These are phyloP conservation scores for Pulveroboletus frians DNA, from an alignment of 768 basidiomycete genomes.

Conservation along the genomic window DNA sequence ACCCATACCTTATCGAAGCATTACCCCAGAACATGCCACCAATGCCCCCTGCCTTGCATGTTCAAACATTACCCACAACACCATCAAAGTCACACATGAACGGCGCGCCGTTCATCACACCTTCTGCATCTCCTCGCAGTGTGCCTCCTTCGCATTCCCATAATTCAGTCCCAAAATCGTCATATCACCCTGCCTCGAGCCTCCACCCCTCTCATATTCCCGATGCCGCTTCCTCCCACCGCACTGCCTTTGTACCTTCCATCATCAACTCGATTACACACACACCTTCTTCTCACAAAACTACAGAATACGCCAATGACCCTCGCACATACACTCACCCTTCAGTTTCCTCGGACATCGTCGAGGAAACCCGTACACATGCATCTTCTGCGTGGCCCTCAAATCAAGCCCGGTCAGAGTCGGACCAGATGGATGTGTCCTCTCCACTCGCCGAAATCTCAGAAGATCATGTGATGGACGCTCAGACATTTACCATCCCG, in stretches of 20 bases:
- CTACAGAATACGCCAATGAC: conserved; percentile 34
- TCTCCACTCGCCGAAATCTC: conserved; percentile 43
- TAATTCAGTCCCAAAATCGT: conserved; percentile 35
- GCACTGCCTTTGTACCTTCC: conserved; percentile 46
- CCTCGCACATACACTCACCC: conserved; percentile 31
- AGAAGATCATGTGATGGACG: conserved; percentile 44
- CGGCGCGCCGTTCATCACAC: conserved; percentile 34
- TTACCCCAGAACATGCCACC: conserved; percentile 61
- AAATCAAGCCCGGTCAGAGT: conserved; percentile 28
- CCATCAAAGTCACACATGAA: conserved; percentile 35
- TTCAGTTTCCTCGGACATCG: conserved; percentile 26
- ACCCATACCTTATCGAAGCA: conserved; percentile 84
- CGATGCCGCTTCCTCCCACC: conserved; percentile 48
- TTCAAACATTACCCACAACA: conserved; percentile 35
- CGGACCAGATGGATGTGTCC: conserved; percentile 55
- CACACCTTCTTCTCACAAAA: conserved; percentile 30
- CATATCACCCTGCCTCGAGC: conserved; percentile 36
- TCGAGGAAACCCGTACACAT: conserved; percentile 28
- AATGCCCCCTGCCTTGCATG: conserved; percentile 48
- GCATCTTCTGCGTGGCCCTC: conserved; percentile 24
- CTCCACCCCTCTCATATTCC: conserved; percentile 40
- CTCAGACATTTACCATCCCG: conserved; percentile 47
- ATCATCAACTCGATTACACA: conserved; percentile 28
- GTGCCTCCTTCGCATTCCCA: conserved; percentile 49
- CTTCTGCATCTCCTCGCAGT: conserved; percentile 39